These are phyloP conservation scores for Talaromyces sp. DNA, from an alignment of 2,329 filamentous ascomycete species.

Conservation along the genomic window DNA sequence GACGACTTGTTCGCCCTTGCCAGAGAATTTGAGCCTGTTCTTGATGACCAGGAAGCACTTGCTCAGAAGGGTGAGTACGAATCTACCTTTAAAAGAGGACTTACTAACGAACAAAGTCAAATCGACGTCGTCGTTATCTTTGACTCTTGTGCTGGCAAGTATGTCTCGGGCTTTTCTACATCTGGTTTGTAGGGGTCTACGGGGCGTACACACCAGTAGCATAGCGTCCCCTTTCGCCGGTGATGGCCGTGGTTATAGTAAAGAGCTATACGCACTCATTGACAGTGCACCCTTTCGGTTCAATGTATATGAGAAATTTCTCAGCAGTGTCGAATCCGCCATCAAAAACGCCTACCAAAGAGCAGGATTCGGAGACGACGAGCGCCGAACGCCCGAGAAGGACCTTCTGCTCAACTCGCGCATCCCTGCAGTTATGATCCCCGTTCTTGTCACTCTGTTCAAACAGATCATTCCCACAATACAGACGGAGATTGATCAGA, in stretches of 20 bases:
- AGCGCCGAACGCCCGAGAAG: conserved; percentile 50
- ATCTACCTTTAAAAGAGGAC: background rate
- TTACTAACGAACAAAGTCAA: conserved; percentile 27
- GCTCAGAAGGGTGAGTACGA: conserved; percentile 32
- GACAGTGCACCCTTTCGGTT: conserved; percentile 56
- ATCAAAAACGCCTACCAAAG: conserved; percentile 57
- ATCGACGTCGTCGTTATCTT: conserved; percentile 37
- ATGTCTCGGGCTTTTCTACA: conserved; percentile 70
- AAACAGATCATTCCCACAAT: conserved; percentile 54
- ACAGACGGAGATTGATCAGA: conserved; percentile 58
- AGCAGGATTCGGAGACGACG: conserved; percentile 42
- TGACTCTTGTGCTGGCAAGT: conserved; percentile 65
- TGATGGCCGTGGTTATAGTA: conserved; percentile 44
- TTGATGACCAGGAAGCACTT: conserved; percentile 34
- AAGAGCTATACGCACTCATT: conserved; percentile 53
- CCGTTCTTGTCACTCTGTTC: conserved; percentile 49
- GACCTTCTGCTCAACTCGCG: conserved; percentile 52
- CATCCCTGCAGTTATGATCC: conserved; percentile 50
- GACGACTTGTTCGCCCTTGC: conserved; percentile 51
- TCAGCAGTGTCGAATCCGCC: conserved; percentile 63
- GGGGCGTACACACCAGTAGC: conserved; percentile 50
- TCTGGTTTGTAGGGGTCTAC: conserved; percentile 63
- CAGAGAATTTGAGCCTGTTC: conserved; percentile 35
- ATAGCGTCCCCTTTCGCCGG: conserved; percentile 38
- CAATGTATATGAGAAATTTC: conserved; percentile 60